Base-by-base conservation (phyloP, 2,329 filamentous ascomycete genomes). In the Colletotrichum somersetense region DNA sequence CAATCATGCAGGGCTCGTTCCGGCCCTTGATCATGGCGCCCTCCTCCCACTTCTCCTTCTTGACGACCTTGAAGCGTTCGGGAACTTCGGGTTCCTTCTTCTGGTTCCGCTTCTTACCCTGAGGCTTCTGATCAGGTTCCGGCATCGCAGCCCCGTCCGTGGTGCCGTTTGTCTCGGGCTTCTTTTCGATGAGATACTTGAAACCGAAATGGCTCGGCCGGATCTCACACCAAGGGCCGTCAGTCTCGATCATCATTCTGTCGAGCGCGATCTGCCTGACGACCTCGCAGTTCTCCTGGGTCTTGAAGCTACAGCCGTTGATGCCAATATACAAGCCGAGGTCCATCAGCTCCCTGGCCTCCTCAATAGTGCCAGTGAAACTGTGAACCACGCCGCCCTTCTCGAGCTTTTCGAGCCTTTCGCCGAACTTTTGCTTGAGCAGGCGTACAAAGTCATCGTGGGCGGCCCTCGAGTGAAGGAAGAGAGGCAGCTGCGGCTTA, bases 161-260 rank as follows among this genome's bases (percentile, higher is more conserved):
- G 1, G 52, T 61, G 3, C 77, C 78, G 50, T 80, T 80, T 57
- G 75, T 74, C 20, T 75, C 72, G 1, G 75, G 66, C 75, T 81
- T 83, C 67, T 82, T 81, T 73, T 86, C 83, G 5, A 89, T 80
- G 14, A 90, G 81, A 75, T 92, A 92, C 81, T 92, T 92, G 77
- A 92, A 93, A 2, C 94, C 94, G 40, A 95, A 95, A 82, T 99
- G 96, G 40, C 90, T 94, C 0, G 95, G 92, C 33, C 96, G 87
- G 71, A 99, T 96, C 81, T 99, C 96, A 79, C 96, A 99, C 93
- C 96, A 99, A 3, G 96, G 96, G 2, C 96, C 96, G 80, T 99
- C 96, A 0, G 96, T 99, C 86, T 99, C 96, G 59, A 99, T 90
- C 88, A 98, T 97, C 66, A 99, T 82, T 58, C 91, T 85, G 67